Evolutionary conservation across 257 asterid genomes (phyloP), one percentile per base, ranked within the genome.

Genomic region (Fraxinus anomala): DNA sequence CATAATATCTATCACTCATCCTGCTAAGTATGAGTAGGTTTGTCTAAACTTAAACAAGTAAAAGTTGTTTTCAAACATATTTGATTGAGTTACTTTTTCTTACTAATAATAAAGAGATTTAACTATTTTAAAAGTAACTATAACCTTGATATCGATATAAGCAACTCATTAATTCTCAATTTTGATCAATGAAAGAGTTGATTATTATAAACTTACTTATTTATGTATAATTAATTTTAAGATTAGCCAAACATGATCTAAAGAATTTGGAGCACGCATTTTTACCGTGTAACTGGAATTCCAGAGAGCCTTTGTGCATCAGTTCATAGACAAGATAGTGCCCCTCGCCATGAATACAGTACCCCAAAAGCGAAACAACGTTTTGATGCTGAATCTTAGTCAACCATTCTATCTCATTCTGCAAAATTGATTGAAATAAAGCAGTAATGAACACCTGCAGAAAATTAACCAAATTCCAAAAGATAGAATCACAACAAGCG

Each of bases 231-330:
- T 34, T 63, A 11, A 26, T 23, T 61, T 63, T 63, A 26, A 24
- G 69, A 17, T 63, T 63, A 10, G 17, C 34, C 7, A 26, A 24
- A 24, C 36, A 11, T 24, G 69, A 21, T 36, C 26, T 2, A 70
- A 21, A 73, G 66, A 85, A 13, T 10, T 6, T 3, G 30, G 19
- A 61, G 69, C 63, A 47, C 23, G 19, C 33, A 66, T 42, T 21
- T 40, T 82, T 90, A 95, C 99, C 98, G 73, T 93, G 99, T 88
- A 95, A 86, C 71, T 85, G 92, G 78, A 85, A 87, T 69, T 95
- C 96, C 79, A 95, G 74, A 31, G 98, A 91, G 7, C 98, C 93
- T 33, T 89, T 88, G 89, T 87, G 94, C 98, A 95, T 93, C 91
- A 95, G 80, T 84, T 95, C 98, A 74, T 93, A 95, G 47, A 93